These are phyloP conservation scores for Mangifera indica DNA, from an alignment of 345 rosid genomes.

Conservation along the genomic window DNA sequence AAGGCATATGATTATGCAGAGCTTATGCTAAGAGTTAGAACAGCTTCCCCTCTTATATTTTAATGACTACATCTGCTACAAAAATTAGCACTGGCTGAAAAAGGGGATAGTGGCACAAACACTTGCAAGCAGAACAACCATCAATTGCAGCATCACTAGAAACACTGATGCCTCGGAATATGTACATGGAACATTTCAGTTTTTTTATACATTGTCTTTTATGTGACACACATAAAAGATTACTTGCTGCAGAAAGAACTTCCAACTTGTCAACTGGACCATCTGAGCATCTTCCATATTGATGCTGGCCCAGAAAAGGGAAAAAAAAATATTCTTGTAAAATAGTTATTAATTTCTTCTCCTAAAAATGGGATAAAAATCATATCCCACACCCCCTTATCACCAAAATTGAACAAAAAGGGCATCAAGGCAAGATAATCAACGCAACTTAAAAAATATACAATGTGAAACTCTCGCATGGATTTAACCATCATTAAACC, in stretches of 20 bases:
- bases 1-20: background rate
- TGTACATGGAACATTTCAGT: background rate
- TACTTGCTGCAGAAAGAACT: background rate
- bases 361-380: background rate
- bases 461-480: background rate
- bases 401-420: background rate
- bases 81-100: background rate
- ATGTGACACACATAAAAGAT: background rate
- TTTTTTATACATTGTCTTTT: background rate
- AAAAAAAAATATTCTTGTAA: background rate
- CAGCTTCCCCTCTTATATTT: background rate
- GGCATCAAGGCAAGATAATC: background rate
- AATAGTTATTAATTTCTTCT: background rate
- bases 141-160: background rate
- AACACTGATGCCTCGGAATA: background rate
- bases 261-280: background rate
- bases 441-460: background rate
- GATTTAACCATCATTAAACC: background rate
- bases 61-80: background rate
- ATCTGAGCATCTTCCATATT: background rate
- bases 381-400: background rate
- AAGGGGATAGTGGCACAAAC: background rate
- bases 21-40: background rate
- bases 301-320: background rate
- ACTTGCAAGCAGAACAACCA: background rate